These are phyloP conservation scores for Fagus sylvatica DNA, from an alignment of 306 rosid genomes.

Conservation along the genomic window DNA sequence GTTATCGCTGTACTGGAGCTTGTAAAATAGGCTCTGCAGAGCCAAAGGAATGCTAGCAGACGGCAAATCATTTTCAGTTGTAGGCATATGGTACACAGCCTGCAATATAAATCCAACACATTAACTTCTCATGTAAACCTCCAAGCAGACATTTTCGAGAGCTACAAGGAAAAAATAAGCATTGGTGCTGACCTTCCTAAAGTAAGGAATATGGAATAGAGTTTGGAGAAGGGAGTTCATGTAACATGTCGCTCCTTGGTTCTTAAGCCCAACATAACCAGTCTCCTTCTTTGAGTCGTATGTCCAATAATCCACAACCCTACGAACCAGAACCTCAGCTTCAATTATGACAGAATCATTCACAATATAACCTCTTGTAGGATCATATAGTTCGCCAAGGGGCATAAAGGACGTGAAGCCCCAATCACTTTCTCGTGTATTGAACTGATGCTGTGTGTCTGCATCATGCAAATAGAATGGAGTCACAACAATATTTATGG, in stretches of 20 bases:
- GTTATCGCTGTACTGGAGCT: conserved; percentile 85
- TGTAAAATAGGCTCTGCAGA: conserved; percentile 81
- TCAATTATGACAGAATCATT: conserved; percentile 71
- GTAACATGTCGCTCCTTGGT: conserved; percentile 94
- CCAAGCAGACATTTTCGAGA: conserved; percentile 24
- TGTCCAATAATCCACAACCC: conserved; percentile 83
- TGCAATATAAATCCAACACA: conserved; percentile 44
- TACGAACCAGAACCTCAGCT: conserved; percentile 86
- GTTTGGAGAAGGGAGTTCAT: conserved; percentile 94
- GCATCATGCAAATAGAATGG: conserved; percentile 36
- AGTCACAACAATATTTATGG: conserved; percentile 23
- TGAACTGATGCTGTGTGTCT: conserved; percentile 93
- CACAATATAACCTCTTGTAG: conserved; percentile 75
- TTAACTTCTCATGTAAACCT: conserved; percentile 18
- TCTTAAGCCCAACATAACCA: conserved; percentile 88
- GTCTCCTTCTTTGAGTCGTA: conserved; percentile 91
- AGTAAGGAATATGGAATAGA: conserved; percentile 80
- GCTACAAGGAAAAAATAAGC: background rate
- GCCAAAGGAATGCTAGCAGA: conserved; percentile 90
- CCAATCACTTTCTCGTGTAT: conserved; percentile 94
- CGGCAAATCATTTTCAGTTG: conserved; percentile 90
- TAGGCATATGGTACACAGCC: conserved; percentile 97
- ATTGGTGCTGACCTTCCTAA: conserved; percentile 62
- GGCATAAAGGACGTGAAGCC: conserved; percentile 95
- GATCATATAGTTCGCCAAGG: conserved; percentile 80